Evolutionary conservation across 768 basidiomycete genomes (phyloP).

Genomic region (Podaxis sp.): DNA sequence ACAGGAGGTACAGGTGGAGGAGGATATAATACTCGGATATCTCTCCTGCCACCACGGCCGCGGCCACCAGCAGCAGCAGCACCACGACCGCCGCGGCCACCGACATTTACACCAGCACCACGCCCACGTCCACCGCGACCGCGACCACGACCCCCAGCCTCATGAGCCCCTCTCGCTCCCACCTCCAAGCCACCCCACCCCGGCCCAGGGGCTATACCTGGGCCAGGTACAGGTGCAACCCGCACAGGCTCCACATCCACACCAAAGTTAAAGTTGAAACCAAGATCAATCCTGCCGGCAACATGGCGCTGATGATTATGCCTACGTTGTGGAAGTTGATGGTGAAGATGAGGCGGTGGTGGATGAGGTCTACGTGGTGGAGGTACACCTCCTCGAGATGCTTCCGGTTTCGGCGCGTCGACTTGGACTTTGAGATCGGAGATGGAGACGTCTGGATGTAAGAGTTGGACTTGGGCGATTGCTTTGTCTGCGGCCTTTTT

Average conservation of each 20-base stretch:
- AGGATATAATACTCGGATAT: too few relatives aligned
- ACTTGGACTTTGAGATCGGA: conserved; percentile 64
- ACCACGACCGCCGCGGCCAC: too few relatives aligned
- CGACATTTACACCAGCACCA: too few relatives aligned
- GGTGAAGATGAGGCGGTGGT: not conserved
- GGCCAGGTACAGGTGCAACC: too few relatives aligned
- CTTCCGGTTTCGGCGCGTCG: conserved; percentile 51
- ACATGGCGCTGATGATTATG: not conserved
- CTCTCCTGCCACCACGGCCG: too few relatives aligned
- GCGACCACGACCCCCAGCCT: too few relatives aligned
- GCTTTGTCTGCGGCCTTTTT: conserved; percentile 66
- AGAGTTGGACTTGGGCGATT: conserved; percentile 55
- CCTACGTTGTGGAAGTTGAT: not conserved
- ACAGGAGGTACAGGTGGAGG: too few relatives aligned
- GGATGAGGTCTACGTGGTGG: not conserved
- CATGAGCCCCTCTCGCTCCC: too few relatives aligned
- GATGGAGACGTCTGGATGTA: conserved; percentile 59
- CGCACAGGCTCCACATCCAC: not conserved
- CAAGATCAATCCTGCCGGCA: not conserved
- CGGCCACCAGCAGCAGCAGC: too few relatives aligned
- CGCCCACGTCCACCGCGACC: too few relatives aligned
- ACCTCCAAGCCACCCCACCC: too few relatives aligned
- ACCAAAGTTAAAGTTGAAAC: not conserved
- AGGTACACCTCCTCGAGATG: not conserved
- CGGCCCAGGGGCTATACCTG: too few relatives aligned